phyloP scores from a whole-genome alignment of 345 rosid species.

The Citrus australasica region DNA sequence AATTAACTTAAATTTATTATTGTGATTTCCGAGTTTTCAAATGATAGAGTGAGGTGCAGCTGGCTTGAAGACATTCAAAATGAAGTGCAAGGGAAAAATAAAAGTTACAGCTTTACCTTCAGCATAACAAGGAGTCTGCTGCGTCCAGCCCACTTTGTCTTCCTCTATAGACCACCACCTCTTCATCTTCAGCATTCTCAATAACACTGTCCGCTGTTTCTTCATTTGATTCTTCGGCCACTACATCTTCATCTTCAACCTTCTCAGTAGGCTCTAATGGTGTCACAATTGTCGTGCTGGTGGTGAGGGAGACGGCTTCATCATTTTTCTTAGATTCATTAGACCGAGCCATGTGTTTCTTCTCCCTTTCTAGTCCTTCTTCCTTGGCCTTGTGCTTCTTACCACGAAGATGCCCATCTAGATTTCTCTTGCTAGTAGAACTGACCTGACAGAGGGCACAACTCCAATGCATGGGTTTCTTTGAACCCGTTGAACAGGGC shows the following conservation, averaged over 20 bases:
- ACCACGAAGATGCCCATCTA: background rate
- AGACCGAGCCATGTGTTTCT: slow-evolving; percentile 35
- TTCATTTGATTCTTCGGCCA: background rate
- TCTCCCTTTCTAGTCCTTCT: slow-evolving; percentile 25
- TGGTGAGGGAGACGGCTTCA: background rate
- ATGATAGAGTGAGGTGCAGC: too few relatives aligned
- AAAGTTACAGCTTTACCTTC: too few relatives aligned
- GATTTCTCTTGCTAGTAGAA: slow-evolving; percentile 19
- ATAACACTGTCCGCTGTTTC: background rate
- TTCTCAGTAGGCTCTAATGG: background rate
- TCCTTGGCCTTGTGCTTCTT: background rate
- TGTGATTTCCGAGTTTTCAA: too few relatives aligned
- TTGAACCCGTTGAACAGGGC: slow-evolving; percentile 11
- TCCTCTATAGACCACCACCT: too few relatives aligned
- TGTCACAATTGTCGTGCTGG: background rate
- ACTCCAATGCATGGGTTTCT: slow-evolving; percentile 39
- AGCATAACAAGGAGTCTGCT: too few relatives aligned
- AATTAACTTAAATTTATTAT: too few relatives aligned
- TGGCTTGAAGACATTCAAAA: background rate
- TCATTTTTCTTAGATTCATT: slow-evolving; percentile 14
- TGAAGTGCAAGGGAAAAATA: too few relatives aligned
- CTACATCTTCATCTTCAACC: background rate
- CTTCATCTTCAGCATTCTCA: background rate
- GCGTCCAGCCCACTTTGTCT: too few relatives aligned
- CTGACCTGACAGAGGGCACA: slow-evolving; percentile 41